Percentiles rank a stretch among this genome's conserved stretches.
These are phyloP conservation scores for Arbutus unedo DNA, from an alignment of 148 eudicot species.

Conservation along the genomic window DNA sequence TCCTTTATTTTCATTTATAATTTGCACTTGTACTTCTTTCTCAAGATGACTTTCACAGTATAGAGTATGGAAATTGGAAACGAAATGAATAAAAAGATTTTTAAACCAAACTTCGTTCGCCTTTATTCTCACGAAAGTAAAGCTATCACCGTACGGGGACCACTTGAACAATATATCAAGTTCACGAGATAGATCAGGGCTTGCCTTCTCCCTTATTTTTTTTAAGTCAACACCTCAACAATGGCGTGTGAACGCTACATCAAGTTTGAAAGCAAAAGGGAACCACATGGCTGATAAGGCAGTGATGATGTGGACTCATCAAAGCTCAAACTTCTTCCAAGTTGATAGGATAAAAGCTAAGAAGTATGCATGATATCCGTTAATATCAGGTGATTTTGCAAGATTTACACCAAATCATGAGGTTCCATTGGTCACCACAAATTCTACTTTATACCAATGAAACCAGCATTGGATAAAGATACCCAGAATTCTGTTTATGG, in stretches of 20 bases:
- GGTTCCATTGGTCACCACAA: background rate
- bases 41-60: background rate
- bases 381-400: background rate
- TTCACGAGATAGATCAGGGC: background rate
- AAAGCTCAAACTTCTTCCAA: background rate
- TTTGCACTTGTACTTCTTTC: background rate
- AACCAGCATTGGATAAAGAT: background rate
- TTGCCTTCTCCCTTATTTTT: background rate
- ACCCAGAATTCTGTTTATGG: background rate
- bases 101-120: background rate
- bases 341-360: background rate
- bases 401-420: background rate
- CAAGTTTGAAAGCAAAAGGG: background rate
- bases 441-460: background rate
- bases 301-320: background rate
- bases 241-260: too few relatives aligned
- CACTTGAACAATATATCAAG: background rate
- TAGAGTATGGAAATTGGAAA: background rate
- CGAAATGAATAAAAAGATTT: background rate
- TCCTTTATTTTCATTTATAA: background rate
- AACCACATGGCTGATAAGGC: background rate
- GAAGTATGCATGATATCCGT: background rate
- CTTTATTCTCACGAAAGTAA: background rate
- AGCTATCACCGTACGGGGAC: background rate
- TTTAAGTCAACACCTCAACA: too few relatives aligned